Percentiles rank a stretch among this genome's conserved stretches.
Conservation (phyloP, 768 basidiomycete species). For the Suillus variegatus region DNA sequence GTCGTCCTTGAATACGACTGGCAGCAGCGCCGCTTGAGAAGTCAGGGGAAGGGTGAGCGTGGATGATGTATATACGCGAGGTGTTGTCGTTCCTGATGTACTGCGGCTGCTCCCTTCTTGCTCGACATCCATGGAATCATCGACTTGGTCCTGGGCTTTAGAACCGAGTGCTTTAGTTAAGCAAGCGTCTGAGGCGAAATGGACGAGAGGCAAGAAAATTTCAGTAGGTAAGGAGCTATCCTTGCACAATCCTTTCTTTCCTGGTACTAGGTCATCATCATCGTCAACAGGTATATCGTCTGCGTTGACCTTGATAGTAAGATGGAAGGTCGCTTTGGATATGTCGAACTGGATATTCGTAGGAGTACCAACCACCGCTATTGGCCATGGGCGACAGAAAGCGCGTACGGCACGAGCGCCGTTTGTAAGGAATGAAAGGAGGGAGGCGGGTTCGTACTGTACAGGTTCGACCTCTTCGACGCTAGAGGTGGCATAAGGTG, state of each 20-base stretch:
- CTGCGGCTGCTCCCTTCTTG: neutral
- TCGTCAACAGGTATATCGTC: slow-evolving; percentile 48
- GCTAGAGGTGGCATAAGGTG: slow-evolving; percentile 15
- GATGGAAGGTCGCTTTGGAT: slow-evolving; percentile 64
- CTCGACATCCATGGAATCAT: neutral
- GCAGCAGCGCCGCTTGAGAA: slow-evolving; percentile 4
- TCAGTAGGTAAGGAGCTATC: slow-evolving; percentile 67
- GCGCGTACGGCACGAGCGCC: slow-evolving; percentile 85
- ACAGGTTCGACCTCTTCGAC: neutral
- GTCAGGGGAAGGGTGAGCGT: slow-evolving; percentile 15
- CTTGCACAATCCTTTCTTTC: neutral
- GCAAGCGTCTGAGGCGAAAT: slow-evolving; percentile 62
- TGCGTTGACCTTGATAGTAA: slow-evolving; percentile 61
- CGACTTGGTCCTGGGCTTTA: neutral
- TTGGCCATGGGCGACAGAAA: slow-evolving; percentile 83
- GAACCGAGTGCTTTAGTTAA: slow-evolving; percentile 22
- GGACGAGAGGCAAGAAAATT: slow-evolving; percentile 88
- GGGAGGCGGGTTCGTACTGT: neutral
- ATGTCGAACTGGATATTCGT: slow-evolving; percentile 76
- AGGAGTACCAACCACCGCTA: slow-evolving; percentile 69
- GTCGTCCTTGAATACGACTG: slow-evolving; percentile 17
- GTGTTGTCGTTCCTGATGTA: slow-evolving; percentile 8
- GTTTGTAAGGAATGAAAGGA: slow-evolving; percentile 70
- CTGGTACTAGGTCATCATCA: neutral
- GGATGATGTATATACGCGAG: slow-evolving; percentile 15